These are phyloP conservation scores for Populus nigra DNA, from an alignment of 345 rosid species.

Conservation along the genomic window DNA sequence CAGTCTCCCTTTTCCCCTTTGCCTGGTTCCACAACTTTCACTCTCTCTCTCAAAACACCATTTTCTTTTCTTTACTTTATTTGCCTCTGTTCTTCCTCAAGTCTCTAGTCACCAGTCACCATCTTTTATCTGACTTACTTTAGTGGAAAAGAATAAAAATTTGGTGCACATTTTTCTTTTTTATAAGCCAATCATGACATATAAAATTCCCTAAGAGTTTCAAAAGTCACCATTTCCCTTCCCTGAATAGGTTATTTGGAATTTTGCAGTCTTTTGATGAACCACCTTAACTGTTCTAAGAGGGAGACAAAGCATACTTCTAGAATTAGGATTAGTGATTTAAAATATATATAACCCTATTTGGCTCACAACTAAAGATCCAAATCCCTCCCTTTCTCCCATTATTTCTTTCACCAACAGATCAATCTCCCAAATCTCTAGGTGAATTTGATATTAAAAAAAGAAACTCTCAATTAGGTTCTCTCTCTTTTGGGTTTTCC, in stretches of 20 bases:
- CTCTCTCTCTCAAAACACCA: too few species aligned
- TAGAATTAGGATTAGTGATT: not conserved
- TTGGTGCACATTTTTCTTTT: too few species aligned
- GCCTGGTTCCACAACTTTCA: too few species aligned
- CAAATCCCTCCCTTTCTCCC: constrained; percentile 50
- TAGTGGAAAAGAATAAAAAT: too few species aligned
- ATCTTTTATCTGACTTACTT: too few species aligned
- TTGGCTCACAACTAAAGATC: constrained; percentile 58
- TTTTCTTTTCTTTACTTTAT: too few species aligned
- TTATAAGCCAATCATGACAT: not conserved
- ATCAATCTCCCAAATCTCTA: constrained; percentile 47
- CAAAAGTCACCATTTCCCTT: not conserved
- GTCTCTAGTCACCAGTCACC: too few species aligned
- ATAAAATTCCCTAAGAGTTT: not conserved
- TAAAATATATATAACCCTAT: too few species aligned
- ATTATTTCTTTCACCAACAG: constrained; percentile 47
- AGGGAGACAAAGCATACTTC: not conserved
- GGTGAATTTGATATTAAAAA: constrained; percentile 68
- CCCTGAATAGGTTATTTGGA: not conserved
- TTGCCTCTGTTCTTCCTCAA: too few species aligned
- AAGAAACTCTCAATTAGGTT: constrained; percentile 41
- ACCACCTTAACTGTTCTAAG: not conserved
- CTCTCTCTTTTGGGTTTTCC: constrained; percentile 28
- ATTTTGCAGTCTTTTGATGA: not conserved
- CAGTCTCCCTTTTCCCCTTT: too few species aligned